These are phyloP conservation scores for Tagetes patula DNA, from an alignment of 129 eudicot genomes.

Conservation along the genomic window DNA sequence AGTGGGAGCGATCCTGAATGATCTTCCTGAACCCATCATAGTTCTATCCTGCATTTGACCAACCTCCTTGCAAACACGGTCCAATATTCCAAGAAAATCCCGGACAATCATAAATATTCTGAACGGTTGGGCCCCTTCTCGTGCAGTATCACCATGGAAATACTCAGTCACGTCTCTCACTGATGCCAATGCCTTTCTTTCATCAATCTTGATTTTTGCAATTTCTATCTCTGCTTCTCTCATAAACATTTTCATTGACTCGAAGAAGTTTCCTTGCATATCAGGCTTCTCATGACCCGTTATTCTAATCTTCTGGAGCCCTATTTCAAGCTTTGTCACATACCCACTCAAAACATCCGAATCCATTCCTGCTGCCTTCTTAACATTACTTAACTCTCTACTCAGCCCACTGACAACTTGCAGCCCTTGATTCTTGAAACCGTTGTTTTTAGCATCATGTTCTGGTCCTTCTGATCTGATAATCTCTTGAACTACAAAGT, in stretches of 20 bases:
- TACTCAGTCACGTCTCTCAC: constrained; percentile 89
- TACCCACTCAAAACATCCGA: constrained; percentile 77
- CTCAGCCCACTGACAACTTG: constrained; percentile 77
- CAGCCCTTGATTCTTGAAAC: constrained; percentile 62
- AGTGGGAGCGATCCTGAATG: constrained; percentile 75
- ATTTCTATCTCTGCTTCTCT: constrained; percentile 69
- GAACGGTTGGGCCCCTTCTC: constrained; percentile 90
- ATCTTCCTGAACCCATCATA: constrained; percentile 66
- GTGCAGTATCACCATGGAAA: constrained; percentile 85
- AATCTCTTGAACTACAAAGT: constrained; percentile 97
- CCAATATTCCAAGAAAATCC: constrained; percentile 75
- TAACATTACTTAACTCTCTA: constrained; percentile 73
- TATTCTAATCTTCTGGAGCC: constrained; percentile 68
- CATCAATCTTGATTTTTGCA: constrained; percentile 56
- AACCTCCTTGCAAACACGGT: constrained; percentile 88
- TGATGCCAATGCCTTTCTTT: constrained; percentile 54
- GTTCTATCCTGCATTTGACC: constrained; percentile 73
- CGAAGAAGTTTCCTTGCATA: constrained; percentile 64
- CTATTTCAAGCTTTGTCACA: constrained; percentile 71
- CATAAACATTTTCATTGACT: constrained; percentile 65
- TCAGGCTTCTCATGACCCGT: constrained; percentile 65
- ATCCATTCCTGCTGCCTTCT: constrained; percentile 94
- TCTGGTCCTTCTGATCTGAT: constrained; percentile 67
- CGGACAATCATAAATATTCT: constrained; percentile 87
- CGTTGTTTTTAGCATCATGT: constrained; percentile 40